Evolutionary conservation across 2,329 filamentous ascomycete species (phyloP), one percentile per base, ranked within the genome.

Genomic region (Pseudohalonectria lignicola): DNA sequence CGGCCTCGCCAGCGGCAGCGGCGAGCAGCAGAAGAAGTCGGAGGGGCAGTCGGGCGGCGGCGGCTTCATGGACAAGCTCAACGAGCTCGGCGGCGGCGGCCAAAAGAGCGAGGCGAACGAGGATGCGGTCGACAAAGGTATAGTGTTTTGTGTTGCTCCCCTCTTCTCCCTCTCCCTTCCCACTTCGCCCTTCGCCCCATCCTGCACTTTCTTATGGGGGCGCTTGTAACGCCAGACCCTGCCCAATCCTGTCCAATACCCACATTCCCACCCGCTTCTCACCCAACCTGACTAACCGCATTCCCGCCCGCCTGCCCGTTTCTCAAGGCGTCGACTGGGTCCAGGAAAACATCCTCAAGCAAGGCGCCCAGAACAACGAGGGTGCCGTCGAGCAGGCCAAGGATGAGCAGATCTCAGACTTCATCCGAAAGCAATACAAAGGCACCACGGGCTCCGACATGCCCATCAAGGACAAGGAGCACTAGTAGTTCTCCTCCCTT

Each of bases 61-160:
- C 43, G 76, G 78, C 43, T 56, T 87, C 46, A 70, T 76, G 54
- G 71, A 80, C 62, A 86, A 84, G 64, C 37, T 88, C 42, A 85
- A 90, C 64, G 55, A 61, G 41, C 67, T 78, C 47, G 81, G 80
- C 16, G 85, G 85, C 26, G 85, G 85, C 38, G 85, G 85, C 28
- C 61, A 61, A 25, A 66, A 83, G 59, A 77, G 79, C 54, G 85
- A 90, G 71, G 79, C 86, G 73, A 82, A 87, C 49, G 84, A 92
- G 59, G 83, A 90, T 53, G 62, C 58, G n/a, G 73, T 92, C 37
- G 85, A 92, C 64, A 92, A 92, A 65, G 79, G 83, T 86, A 44
- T 18, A 43, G 43, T 21, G 10, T 7, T 17, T 20, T 26, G 16
- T 39, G 29, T 12, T 25, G 10, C 12, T 2, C 3, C 10, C 4